Conservation (phyloP, 2,329 filamentous ascomycete genomes). For the Aureobasidium sp. region DNA sequence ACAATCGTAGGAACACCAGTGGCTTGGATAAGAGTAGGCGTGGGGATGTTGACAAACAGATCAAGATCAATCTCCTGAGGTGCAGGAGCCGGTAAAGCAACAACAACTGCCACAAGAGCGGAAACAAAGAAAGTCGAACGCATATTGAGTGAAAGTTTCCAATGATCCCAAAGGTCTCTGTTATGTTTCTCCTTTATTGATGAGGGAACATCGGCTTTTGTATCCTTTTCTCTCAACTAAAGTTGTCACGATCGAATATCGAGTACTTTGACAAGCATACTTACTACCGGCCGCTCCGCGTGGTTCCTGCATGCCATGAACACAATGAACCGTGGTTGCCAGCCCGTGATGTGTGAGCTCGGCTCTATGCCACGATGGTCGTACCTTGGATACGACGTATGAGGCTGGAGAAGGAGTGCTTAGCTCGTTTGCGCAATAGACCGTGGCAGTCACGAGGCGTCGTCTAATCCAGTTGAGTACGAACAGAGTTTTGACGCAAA, state of each 20-base stretch:
- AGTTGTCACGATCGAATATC: background rate
- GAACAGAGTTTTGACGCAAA: background rate
- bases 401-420: background rate
- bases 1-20: constrained; percentile 15
- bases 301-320: constrained; percentile 1
- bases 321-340: background rate
- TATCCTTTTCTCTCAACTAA: background rate
- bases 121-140: background rate
- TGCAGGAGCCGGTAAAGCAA: background rate
- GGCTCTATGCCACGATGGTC: background rate
- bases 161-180: background rate
- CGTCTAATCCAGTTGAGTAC: background rate
- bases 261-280: background rate
- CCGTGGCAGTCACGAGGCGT: background rate
- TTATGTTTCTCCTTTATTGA: background rate
- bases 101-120: background rate
- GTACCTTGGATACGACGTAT: constrained; percentile 1
- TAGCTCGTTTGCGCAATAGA: background rate
- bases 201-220: background rate
- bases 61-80: constrained; percentile 11
- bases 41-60: background rate
- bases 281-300: background rate
- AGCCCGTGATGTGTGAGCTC: background rate
- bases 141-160: background rate
- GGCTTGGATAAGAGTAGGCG: constrained; percentile 13